Base-by-base conservation (phyloP, 441 rosid species). In the Jatropha podagrica region DNA sequence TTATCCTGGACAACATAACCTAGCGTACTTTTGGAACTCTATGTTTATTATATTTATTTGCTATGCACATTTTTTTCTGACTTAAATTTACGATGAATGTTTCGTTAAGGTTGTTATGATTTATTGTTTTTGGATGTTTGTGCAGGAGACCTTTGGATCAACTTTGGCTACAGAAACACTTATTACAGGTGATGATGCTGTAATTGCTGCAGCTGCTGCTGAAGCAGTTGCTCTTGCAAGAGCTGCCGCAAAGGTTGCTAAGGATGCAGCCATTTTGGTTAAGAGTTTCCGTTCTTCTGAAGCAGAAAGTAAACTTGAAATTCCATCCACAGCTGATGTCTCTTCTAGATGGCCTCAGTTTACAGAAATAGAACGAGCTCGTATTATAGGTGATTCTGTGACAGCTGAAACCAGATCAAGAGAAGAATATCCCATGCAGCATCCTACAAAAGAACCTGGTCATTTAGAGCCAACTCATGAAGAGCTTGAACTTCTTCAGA, bases 151-250 rank as follows among this genome's bases (percentile, higher is more conserved):
- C 72, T 82, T 84, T 62, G 84, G 82, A 70, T 81, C 91, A 63
- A 82, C 88, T 85, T 84, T 90, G 77, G 88, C 87, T 54, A 65
- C 90, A 23, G 96, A 93, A 85, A 80, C 88, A 44, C 95, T 92
- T 76, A 82, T 90, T 68, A 83, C 92, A 46, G 82, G 90, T 65
- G 95, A 95, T 76, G 97, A 95, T 81, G 95, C 94, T 71, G 84
- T 91, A 73, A 86, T 92, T 79, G 88, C 87, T 2, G 97, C 98
- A 9, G 97, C 97, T 41, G 96, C 99, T 40, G 91, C 98, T 23
- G 96, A 93, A 87, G 98, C 97, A n/a, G 85, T 93, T 65, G 85
- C 95, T 78, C 97, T 95, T 82, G 98, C 97, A 69, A 88, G 90
- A 81, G 94, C 96, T 46, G 98, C 99, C 69, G 86, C 89, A 82